These are phyloP conservation scores for Pouteria glomerata DNA, from an alignment of 148 eudicot genomes.

Conservation along the genomic window DNA sequence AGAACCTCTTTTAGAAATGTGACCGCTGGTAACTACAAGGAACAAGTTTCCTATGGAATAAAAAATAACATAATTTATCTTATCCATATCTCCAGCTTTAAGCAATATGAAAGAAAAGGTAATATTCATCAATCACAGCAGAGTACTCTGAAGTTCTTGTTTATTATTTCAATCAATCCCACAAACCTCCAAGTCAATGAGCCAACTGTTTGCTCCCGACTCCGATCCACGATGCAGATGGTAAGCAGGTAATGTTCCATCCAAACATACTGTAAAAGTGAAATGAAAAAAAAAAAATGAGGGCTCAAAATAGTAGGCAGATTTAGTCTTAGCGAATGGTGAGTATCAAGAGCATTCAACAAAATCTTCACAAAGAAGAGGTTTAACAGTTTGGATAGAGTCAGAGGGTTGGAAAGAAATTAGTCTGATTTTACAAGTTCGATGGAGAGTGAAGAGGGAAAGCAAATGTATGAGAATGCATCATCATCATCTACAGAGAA, in stretches of 20 bases:
- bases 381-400: background rate
- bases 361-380: too few species aligned
- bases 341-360: too few species aligned
- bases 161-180: conserved; percentile 2
- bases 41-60: too few species aligned
- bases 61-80: too few species aligned
- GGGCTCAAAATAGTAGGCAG: background rate
- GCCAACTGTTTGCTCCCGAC: conserved; percentile 87
- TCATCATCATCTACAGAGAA: background rate
- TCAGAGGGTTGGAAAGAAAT: background rate
- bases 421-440: background rate
- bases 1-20: too few species aligned
- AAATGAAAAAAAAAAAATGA: too few species aligned
- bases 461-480: background rate
- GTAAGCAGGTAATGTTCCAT: conserved; percentile 85
- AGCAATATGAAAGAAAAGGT: too few species aligned
- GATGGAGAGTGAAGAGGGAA: too few species aligned
- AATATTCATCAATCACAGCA: too few species aligned
- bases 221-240: conserved; percentile 79
- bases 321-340: background rate
- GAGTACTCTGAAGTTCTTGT: too few species aligned
- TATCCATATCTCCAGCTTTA: too few species aligned
- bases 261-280: conserved; percentile 72
- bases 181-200: conserved; percentile 82
- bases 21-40: too few species aligned